These are phyloP conservation scores for Penicillium turbatum DNA, from an alignment of 495 filamentous ascomycete genomes.

Conservation along the genomic window DNA sequence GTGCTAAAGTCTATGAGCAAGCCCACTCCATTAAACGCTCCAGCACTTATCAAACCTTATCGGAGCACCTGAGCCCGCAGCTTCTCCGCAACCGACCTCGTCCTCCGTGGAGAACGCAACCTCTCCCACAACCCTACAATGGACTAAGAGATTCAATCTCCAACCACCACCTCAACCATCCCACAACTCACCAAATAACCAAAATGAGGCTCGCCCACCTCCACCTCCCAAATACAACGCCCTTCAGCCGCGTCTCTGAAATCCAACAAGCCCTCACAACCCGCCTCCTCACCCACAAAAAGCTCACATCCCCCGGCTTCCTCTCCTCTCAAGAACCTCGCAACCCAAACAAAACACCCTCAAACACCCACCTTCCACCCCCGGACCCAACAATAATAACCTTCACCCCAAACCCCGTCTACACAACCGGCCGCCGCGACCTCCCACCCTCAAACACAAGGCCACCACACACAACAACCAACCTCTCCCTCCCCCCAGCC, in stretches of 20 bases:
- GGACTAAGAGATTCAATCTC: neutral
- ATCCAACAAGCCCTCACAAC: constrained; percentile 49
- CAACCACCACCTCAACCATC: neutral
- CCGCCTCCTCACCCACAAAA: constrained; percentile 44
- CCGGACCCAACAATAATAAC: constrained; percentile 72
- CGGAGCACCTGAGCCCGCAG: constrained; percentile 20
- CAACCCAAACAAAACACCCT: neutral
- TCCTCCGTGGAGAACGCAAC: constrained; percentile 21
- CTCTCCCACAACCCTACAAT: neutral
- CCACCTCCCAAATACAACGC: constrained; percentile 57
- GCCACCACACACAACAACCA: constrained; percentile 22
- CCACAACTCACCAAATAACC: neutral
- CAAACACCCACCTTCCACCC: constrained; percentile 35
- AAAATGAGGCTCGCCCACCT: constrained; percentile 60
- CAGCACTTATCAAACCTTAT: constrained; percentile 19
- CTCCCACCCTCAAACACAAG: constrained; percentile 50
- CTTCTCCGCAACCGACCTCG: constrained; percentile 26
- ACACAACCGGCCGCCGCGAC: constrained; percentile 87
- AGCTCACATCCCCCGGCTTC: constrained; percentile 28
- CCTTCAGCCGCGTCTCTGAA: constrained; percentile 44
- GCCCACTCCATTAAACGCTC: no score
- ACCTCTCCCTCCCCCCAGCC: constrained; percentile 35
- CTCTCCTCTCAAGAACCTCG: constrained; percentile 19
- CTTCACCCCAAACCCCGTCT: constrained; percentile 79
- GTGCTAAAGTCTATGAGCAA: no score